Evolutionary conservation across 2,329 filamentous ascomycete species (phyloP), one percentile per base, ranked within the genome.

Genomic region (Shiraia bambusicola): DNA sequence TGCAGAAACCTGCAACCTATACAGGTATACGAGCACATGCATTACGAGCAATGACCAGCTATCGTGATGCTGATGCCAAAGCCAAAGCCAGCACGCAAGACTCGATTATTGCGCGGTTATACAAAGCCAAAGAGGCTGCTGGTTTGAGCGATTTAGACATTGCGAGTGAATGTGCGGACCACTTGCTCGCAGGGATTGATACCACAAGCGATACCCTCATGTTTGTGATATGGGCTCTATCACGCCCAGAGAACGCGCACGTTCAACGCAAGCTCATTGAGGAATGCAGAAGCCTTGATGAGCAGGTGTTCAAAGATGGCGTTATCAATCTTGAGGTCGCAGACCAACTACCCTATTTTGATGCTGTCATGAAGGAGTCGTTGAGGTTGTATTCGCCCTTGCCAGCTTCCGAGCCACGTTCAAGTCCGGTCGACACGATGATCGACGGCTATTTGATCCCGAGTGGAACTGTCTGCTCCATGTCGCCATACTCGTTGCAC

Each of bases 111-210:
- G 42, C 24, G 5, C 32, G 43, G 10, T 32, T 52, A 3, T 47
- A 38, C 30, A 41, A 37, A 32, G 26, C 35, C 10, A 50, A 47
- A 28, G 28, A 39, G 8, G 28, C 27, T 1, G 28, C 29, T 9
- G 50, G 56, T 3, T 52, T 76, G 3, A 60, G 66, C 8, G 70
- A 72, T 24, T 50, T 76, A 6, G 73, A 78, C 14, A 73, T 77
- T 28, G 77, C 77, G 0, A 76, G 76, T 0, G 77, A 80, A 56
- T 72, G 68, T 10, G 76, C 76, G 1, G 77, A 80, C 39, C 77
- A 80, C 43, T 67, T 80, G 10, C 63, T 76, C 0, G 77, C 76
- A 0, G 77, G 39, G 3, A 76, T 79, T 8, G 74, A 79, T 42
- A 80, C 77, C 0, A 78, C 76, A 0, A 74, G 73, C 16, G 75